These are phyloP conservation scores for Rubia tinctorum DNA, from an alignment of 305 asterid genomes.

Conservation along the genomic window DNA sequence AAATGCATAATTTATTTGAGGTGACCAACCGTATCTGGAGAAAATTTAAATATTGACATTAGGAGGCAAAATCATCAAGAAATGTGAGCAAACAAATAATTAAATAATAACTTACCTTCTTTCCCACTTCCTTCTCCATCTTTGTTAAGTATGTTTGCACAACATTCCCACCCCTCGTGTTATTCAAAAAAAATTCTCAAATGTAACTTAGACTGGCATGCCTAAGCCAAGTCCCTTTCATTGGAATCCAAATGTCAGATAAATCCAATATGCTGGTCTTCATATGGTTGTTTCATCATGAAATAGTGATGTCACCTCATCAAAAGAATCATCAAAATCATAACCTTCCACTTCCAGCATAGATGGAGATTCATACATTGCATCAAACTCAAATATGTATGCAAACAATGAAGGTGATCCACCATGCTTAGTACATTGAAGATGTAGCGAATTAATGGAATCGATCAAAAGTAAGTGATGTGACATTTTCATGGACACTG, in stretches of 20 bases:
- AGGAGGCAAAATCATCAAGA: constrained; percentile 11
- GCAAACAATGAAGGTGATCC: constrained; percentile 33
- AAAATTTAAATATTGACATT: constrained; percentile 19
- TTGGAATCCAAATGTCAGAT: constrained; percentile 89
- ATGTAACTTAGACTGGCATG: constrained; percentile 93
- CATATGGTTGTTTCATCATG: constrained; percentile 72
- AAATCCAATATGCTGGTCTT: constrained; percentile 71
- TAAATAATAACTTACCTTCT: constrained; percentile 59
- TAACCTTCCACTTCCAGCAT: constrained; percentile 82
- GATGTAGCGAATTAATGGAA: constrained; percentile 7
- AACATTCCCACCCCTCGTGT: constrained; percentile 67
- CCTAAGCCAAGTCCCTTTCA: constrained; percentile 92
- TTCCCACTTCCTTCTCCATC: constrained; percentile 99
- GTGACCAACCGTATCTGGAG: constrained; percentile 74
- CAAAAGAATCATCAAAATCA: constrained; percentile 93
- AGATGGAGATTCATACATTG: constrained; percentile 97
- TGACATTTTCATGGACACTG: not conserved
- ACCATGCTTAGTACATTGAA: constrained; percentile 17
- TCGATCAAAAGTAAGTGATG: not conserved
- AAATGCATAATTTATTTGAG: constrained; percentile 95
- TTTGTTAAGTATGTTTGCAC: constrained; percentile 71
- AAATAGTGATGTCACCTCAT: constrained; percentile 89
- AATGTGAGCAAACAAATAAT: constrained; percentile 13
- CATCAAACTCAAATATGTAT: constrained; percentile 98
- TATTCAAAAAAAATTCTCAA: constrained; percentile 83